Evolutionary conservation across 441 rosid genomes (phyloP).

Genomic region (Populus hybrid): DNA sequence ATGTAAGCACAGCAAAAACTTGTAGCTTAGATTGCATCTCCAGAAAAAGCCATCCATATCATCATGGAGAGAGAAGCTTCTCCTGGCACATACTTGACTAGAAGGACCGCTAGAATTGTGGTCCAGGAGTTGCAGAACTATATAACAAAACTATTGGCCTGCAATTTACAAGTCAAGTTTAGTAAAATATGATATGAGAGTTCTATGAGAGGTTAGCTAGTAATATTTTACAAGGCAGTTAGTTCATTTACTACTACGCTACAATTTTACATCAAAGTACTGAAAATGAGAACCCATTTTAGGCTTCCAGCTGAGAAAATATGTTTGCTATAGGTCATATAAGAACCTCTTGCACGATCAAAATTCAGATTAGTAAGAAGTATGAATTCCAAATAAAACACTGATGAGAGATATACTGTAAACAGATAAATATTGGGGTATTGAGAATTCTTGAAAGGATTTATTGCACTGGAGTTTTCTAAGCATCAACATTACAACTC

Average conservation of each 20-base stretch:
- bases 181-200: not conserved
- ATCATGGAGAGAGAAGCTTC: slow-evolving; percentile 1
- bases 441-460: not conserved
- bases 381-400: not conserved
- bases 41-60: not conserved
- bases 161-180: slow-evolving; percentile 18
- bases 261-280: not conserved
- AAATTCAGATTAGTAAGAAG: not conserved
- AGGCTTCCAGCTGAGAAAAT: not conserved
- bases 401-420: not conserved
- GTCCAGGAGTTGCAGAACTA: slow-evolving; percentile 17
- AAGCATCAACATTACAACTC: not conserved
- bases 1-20: slow-evolving; percentile 9
- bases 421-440: not conserved
- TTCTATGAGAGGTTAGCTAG: not conserved
- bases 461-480: not conserved
- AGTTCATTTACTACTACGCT: not conserved
- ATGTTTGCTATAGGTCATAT: not conserved
- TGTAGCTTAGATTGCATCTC: not conserved
- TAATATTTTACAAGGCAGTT: not conserved
- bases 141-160: slow-evolving; percentile 19
- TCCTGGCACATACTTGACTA: slow-evolving; percentile 13
- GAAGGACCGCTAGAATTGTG: slow-evolving; percentile 5
- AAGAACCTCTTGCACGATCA: not conserved
- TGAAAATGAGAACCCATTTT: not conserved